Percentiles rank a stretch among this genome's conserved stretches.
Evolutionary conservation across 495 filamentous ascomycete genomes (phyloP).

Genomic region (Usnea hakonensis): DNA sequence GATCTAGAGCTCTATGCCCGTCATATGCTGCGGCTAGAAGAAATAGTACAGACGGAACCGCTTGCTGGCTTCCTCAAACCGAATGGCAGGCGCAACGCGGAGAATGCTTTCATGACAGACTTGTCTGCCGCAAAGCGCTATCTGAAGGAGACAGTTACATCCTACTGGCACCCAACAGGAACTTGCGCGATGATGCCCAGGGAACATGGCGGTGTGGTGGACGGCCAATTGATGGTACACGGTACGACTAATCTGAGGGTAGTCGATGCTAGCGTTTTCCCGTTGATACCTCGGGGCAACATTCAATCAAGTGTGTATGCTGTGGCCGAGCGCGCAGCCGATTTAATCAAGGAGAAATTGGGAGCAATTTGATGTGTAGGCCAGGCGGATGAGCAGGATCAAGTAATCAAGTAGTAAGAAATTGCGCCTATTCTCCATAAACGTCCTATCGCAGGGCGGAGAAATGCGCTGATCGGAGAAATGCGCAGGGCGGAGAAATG

Average conservation of each 20-base stretch:
- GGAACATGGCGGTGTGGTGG: conserved; percentile 51
- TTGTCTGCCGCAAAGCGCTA: conserved; percentile 22
- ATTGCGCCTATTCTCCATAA: too few species aligned
- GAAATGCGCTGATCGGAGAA: too few species aligned
- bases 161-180: conserved; percentile 42
- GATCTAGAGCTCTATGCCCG: too few species aligned
- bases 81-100: too few species aligned
- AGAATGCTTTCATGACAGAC: conserved; percentile 37
- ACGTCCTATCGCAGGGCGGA: too few species aligned
- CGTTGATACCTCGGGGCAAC: conserved; percentile 46
- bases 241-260: conserved; percentile 47
- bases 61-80: too few species aligned
- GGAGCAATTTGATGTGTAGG: too few species aligned
- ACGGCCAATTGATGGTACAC: conserved; percentile 42
- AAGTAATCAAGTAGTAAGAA: too few species aligned
- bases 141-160: conserved; percentile 29
- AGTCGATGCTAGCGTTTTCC: conserved; percentile 52
- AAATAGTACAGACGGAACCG: too few species aligned
- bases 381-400: too few species aligned
- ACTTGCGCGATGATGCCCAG: conserved; percentile 40
- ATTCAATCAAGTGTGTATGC: not conserved
- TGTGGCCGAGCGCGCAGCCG: not conserved
- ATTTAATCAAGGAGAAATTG: not conserved
- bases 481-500: too few species aligned
- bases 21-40: too few species aligned